Conservation (phyloP, 148 eudicot genomes). For the Silene conica region DNA sequence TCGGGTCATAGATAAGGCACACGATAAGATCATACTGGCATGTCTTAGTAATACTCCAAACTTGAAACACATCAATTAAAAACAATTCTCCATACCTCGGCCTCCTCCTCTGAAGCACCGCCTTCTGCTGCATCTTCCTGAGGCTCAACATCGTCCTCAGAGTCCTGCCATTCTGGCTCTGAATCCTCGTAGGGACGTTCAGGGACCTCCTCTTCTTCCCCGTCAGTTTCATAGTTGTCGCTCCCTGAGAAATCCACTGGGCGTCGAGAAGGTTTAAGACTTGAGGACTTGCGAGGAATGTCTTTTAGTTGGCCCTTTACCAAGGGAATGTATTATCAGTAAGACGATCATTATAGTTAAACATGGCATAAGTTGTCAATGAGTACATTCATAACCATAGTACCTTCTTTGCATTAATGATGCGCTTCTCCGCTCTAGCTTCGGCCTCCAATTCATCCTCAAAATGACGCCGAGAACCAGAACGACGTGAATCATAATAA, state of each 20-base stretch:
- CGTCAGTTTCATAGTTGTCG: constrained; percentile 96
- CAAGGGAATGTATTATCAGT: not conserved
- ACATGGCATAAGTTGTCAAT: not conserved
- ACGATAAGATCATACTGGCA: not conserved
- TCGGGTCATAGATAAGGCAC: not conserved
- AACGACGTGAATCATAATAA: constrained; percentile 65
- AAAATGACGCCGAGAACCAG: constrained; percentile 62
- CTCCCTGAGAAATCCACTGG: constrained; percentile 81
- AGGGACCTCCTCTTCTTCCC: constrained; percentile 77
- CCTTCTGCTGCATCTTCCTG: constrained; percentile 55
- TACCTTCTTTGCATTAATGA: constrained; percentile 88
- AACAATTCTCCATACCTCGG: constrained; percentile 50
- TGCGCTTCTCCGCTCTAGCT: constrained; percentile 90
- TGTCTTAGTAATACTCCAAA: not conserved
- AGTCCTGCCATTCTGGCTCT: constrained; percentile 69
- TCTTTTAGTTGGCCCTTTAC: constrained; percentile 49
- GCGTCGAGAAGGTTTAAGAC: constrained; percentile 62
- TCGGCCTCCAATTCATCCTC: constrained; percentile 86
- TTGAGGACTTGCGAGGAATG: constrained; percentile 52
- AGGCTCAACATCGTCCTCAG: constrained; percentile 56
- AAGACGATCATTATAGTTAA: not conserved
- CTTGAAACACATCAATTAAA: not conserved
- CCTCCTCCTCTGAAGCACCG: constrained; percentile 82
- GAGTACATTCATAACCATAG: not conserved
- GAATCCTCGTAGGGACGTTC: constrained; percentile 54